phyloP scores from a whole-genome alignment of 495 filamentous ascomycete genomes.

The Neurospora terricola region DNA sequence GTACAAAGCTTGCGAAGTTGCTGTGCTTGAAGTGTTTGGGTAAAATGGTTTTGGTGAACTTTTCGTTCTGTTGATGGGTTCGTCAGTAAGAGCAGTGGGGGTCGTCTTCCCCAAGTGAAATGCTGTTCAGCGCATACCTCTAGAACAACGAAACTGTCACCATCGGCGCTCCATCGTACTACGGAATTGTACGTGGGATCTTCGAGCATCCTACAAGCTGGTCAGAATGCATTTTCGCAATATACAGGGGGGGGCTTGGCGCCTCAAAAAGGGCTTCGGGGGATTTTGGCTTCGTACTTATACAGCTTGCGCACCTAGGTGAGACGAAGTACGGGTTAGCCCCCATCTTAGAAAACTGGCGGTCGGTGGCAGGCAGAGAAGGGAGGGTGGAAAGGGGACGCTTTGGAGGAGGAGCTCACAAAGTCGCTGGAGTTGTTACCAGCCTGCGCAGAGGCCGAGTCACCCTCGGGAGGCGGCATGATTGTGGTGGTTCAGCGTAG shows the following conservation, averaged over 20 bases:
- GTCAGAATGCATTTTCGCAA: constrained; percentile 15
- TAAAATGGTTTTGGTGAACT: constrained; percentile 94
- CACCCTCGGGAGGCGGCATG: constrained; percentile 35
- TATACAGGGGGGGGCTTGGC: constrained; percentile 1
- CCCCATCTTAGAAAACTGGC: constrained; percentile 3
- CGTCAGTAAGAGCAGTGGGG: constrained; percentile 1
- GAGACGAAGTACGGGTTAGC: constrained; percentile 9
- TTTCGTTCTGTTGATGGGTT: constrained; percentile 62
- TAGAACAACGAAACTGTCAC: constrained; percentile 93
- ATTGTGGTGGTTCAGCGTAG: constrained; percentile 8
- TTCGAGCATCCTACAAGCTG: constrained; percentile 75
- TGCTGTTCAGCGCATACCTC: constrained; percentile 55
- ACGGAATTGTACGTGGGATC: constrained; percentile 86
- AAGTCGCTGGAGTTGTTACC: constrained; percentile 42
- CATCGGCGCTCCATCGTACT: constrained; percentile 89
- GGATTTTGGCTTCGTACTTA: constrained; percentile 54
- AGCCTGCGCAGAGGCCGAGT: constrained; percentile 28
- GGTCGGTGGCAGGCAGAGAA: background rate
- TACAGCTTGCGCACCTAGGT: constrained; percentile 91
- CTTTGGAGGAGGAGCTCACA: constrained; percentile 24
- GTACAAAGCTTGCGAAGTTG: constrained; percentile 98
- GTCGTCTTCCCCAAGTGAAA: constrained; percentile 1
- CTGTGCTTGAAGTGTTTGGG: constrained; percentile 99
- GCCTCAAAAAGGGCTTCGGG: background rate
- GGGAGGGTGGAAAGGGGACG: background rate